Base-by-base conservation (phyloP, 2,329 filamentous ascomycete genomes). In the Neophaeococcomyces aloes region DNA sequence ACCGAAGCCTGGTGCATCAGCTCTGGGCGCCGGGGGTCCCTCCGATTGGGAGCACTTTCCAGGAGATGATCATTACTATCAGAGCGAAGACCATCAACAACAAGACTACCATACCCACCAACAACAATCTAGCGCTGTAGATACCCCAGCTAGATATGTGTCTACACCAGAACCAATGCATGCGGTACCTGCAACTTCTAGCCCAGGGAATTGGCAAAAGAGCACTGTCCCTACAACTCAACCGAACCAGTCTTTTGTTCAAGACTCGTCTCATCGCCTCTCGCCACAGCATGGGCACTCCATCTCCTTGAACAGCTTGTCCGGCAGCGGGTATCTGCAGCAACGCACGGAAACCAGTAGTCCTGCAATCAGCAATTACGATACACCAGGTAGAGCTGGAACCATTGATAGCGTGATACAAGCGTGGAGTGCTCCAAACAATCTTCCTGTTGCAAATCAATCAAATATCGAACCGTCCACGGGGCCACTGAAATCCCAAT, bases 1-100 rank as follows among this genome's bases (percentile, higher is more conserved):
- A 5, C 39, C 31, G 8, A 23, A 15, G 29, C 29, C 30, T 8
- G 21, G 54, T 37, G 39, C 63, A 21, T 65, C 66, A 32, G 63
- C 62, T 10, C 50, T 70, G 27, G 65, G 66, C 1, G 52, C 53
- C 33, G 65, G 65, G 3, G 60, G 61, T 1, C 68, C 67, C 3
- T 70, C 68, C 3, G 68, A 69, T 46, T 70, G 67, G 68, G 67
- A 70, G 47, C 62, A 68, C 51, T 59, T 48, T 37, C 30, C 35
- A 13, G 42, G 35, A 13, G 37, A 34, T 17, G 45, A 40, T 14
- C 21, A 30, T 7, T 35, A 31, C 35, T 38, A 35, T 29, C 21
- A 40, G 13, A 30, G 8, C 5, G 19, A 30, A 18, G n/a, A 19
- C 27, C 32, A 46, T 7, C 13, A 27, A 29, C 29, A 40, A 18